Percentiles rank a stretch among this genome's conserved stretches.
Conservation (phyloP, 345 rosid species). For the Melastoma malabathricum region DNA sequence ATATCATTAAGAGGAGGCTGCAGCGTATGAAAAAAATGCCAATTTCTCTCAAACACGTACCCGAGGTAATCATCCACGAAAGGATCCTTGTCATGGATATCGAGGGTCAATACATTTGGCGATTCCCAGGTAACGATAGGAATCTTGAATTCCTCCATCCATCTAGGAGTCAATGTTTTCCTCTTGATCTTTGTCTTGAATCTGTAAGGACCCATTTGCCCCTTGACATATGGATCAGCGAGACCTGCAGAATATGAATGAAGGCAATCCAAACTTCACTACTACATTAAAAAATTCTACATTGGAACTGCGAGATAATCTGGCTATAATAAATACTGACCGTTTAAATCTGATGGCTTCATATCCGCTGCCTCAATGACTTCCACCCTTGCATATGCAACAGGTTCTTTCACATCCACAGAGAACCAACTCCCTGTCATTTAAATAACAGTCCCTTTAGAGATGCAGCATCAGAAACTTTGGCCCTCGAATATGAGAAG, state of each 20-base stretch:
- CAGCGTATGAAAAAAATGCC: neutral
- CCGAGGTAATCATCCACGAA: constrained; percentile 82
- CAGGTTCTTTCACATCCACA: constrained; percentile 63
- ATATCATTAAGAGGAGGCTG: too few species aligned
- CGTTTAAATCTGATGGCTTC: constrained; percentile 82
- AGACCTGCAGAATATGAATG: constrained; percentile 36
- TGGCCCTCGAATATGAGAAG: neutral
- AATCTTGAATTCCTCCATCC: constrained; percentile 83
- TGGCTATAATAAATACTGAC: constrained; percentile 21
- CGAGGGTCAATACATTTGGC: constrained; percentile 43
- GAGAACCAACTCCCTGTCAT: constrained; percentile 63
- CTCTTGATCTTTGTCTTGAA: constrained; percentile 54
- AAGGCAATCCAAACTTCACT: constrained; percentile 1
- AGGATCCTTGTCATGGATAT: constrained; percentile 81
- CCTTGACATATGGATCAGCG: constrained; percentile 95
- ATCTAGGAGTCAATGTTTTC: constrained; percentile 78
- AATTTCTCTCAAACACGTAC: constrained; percentile 24
- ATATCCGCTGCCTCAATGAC: constrained; percentile 71
- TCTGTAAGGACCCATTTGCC: constrained; percentile 69
- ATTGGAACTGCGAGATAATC: neutral
- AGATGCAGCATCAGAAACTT: neutral
- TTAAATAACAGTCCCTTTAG: neutral
- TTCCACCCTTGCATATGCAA: constrained; percentile 67
- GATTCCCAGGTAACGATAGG: constrained; percentile 79
- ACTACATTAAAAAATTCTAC: neutral